A percentile compares a stretch with the other conserved stretches of the same genome.
These are phyloP conservation scores for Posidonia oceanica DNA, from an alignment of 116 monocot species.

Conservation along the genomic window DNA sequence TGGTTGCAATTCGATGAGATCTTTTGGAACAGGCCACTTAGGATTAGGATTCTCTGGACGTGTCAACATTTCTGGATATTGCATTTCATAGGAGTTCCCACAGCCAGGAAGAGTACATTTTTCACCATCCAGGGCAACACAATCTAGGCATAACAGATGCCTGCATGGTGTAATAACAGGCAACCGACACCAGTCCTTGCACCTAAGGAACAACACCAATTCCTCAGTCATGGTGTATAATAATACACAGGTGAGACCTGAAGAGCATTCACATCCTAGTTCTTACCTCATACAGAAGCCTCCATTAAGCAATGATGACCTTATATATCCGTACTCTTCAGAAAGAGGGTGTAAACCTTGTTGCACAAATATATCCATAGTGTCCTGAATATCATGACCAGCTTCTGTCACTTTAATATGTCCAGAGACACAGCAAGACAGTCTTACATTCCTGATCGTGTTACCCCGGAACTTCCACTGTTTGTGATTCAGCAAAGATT, in stretches of 20 bases:
- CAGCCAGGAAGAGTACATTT: slow-evolving; percentile 85
- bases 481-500: slow-evolving; percentile 93
- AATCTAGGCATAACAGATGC: slow-evolving; percentile 91
- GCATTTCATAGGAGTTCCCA: slow-evolving; percentile 79
- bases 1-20: slow-evolving; percentile 98
- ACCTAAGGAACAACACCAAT: slow-evolving; percentile 38
- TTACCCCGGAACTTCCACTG: slow-evolving; percentile 88
- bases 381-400: slow-evolving; percentile 91
- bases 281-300: slow-evolving; percentile 78
- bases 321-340: slow-evolving; percentile 59
- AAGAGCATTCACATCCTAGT: slow-evolving; percentile 1
- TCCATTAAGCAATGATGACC: slow-evolving; percentile 56
- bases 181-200: slow-evolving; percentile 87
- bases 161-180: slow-evolving; percentile 94
- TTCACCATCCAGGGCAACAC: slow-evolving; percentile 75
- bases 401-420: slow-evolving; percentile 88
- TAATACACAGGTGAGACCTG: neutral
- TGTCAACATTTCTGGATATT: slow-evolving; percentile 75
- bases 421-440: slow-evolving; percentile 96
- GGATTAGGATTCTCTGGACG: slow-evolving; percentile 99
- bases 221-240: neutral
- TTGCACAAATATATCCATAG: slow-evolving; percentile 80
- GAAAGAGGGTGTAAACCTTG: slow-evolving; percentile 70
- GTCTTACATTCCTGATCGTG: slow-evolving; percentile 76
- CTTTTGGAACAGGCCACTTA: slow-evolving; percentile 98